A percentile compares a stretch with the other conserved stretches of the same genome.
phyloP scores from a whole-genome alignment of 441 rosid genomes.

The Gossypium trilobum region DNA sequence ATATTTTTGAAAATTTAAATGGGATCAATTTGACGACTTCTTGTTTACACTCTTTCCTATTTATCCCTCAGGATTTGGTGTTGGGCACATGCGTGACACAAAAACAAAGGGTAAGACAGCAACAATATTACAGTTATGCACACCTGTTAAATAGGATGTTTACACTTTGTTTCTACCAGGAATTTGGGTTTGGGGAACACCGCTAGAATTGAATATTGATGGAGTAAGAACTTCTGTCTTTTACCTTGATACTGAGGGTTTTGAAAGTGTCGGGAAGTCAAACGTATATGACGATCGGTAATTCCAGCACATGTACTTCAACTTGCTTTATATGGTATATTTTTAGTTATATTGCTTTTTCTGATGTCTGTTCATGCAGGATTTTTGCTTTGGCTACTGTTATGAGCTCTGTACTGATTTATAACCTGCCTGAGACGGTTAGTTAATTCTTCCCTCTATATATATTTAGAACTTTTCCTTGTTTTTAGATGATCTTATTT shows the following conservation, averaged over 20 bases:
- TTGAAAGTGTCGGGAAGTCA: constrained; percentile 98
- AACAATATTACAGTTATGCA: background rate
- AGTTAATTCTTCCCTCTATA: constrained; percentile 27
- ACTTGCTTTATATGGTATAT: constrained; percentile 5
- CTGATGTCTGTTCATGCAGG: constrained; percentile 38
- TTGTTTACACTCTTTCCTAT: constrained; percentile 12
- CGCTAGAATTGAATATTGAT: constrained; percentile 59
- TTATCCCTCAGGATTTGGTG: constrained; percentile 73
- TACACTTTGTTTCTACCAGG: constrained; percentile 39
- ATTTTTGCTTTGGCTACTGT: constrained; percentile 95
- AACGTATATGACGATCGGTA: constrained; percentile 97
- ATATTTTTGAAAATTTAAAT: background rate
- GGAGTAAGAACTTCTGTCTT: constrained; percentile 80
- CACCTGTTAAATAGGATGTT: constrained; percentile 11
- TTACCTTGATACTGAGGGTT: constrained; percentile 96
- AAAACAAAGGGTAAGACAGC: constrained; percentile 76
- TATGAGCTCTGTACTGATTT: constrained; percentile 86
- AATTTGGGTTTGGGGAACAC: constrained; percentile 97
- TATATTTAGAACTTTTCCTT: background rate
- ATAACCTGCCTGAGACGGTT: constrained; percentile 93
- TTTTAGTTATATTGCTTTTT: constrained; percentile 9
- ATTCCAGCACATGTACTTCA: constrained; percentile 9
- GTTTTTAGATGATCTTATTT: background rate
- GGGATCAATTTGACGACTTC: constrained; percentile 7
- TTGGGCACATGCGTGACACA: constrained; percentile 99